Percentiles rank a stretch among this genome's conserved stretches.
Conservation (phyloP, 2,329 filamentous ascomycete species). For the Simplicillium aogashimaense region DNA sequence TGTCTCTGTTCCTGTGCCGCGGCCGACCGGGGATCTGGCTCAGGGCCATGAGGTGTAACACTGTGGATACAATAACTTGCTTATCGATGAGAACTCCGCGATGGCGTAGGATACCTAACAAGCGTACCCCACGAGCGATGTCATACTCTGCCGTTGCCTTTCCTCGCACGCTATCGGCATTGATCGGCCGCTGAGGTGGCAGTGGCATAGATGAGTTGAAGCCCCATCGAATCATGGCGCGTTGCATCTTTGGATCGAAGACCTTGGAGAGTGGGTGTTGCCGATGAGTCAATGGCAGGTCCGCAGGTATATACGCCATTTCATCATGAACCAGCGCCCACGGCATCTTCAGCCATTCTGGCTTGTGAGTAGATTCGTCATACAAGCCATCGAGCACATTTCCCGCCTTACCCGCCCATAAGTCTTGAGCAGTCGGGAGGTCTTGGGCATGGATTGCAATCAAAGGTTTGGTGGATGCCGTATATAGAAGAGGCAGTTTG, state of each 20-base stretch:
- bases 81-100: constrained; percentile 23
- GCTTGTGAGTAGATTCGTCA: background rate
- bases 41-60: constrained; percentile 19
- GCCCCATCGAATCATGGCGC: constrained; percentile 31
- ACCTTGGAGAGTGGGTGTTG: constrained; percentile 37
- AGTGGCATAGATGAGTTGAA: constrained; percentile 27
- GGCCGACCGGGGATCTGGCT: constrained; percentile 16
- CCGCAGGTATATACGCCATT: constrained; percentile 20
- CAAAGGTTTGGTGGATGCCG: too few species aligned
- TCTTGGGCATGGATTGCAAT: too few species aligned
- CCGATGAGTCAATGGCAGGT: constrained; percentile 28
- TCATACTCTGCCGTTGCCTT: constrained; percentile 15
- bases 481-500: too few species aligned
- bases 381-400: too few species aligned
- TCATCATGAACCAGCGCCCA: too few species aligned
- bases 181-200: background rate
- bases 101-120: constrained; percentile 23
- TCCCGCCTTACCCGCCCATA: constrained; percentile 2
- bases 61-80: constrained; percentile 17
- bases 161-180: background rate
- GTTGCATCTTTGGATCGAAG: constrained; percentile 29
- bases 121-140: constrained; percentile 24
- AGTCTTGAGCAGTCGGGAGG: constrained; percentile 1
- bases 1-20: constrained; percentile 18
- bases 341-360: background rate